phyloP scores from a whole-genome alignment of 2,329 filamentous ascomycete species.

The Aureobasidium sp. region DNA sequence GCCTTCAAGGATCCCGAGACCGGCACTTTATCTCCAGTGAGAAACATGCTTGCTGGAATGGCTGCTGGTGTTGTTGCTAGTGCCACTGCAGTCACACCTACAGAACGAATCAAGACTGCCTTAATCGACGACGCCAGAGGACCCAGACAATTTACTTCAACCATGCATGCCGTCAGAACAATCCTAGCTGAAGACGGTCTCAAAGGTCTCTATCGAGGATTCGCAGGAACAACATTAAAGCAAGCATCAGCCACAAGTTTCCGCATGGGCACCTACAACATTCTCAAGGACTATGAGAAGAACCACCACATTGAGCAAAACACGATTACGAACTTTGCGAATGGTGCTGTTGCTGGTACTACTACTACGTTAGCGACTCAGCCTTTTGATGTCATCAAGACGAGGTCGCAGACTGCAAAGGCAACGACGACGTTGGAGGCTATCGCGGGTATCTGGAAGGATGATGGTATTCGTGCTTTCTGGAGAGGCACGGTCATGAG shows the following conservation, averaged over 20 bases:
- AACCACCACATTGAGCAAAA: slow-evolving; percentile 42
- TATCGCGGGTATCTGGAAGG: slow-evolving; percentile 46
- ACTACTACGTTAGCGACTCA: slow-evolving; percentile 55
- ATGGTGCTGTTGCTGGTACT: slow-evolving; percentile 54
- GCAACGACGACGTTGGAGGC: slow-evolving; percentile 54
- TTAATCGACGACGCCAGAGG: slow-evolving; percentile 53
- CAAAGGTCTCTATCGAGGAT: slow-evolving; percentile 51
- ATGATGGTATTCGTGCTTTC: slow-evolving; percentile 54
- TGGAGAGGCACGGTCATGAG: slow-evolving; percentile 66
- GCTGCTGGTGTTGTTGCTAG: slow-evolving; percentile 55
- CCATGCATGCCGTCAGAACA: slow-evolving; percentile 44
- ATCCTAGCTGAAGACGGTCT: slow-evolving; percentile 48
- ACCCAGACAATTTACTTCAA: slow-evolving; percentile 43
- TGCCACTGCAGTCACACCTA: slow-evolving; percentile 60
- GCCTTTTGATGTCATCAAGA: slow-evolving; percentile 60
- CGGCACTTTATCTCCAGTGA: slow-evolving; percentile 48
- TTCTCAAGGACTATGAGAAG: slow-evolving; percentile 54
- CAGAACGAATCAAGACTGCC: slow-evolving; percentile 62
- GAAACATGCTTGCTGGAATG: slow-evolving; percentile 60
- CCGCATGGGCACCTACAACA: slow-evolving; percentile 57
- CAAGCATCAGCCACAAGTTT: slow-evolving; percentile 57
- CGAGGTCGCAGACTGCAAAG: slow-evolving; percentile 52
- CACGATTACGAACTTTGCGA: slow-evolving; percentile 52
- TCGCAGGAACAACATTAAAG: slow-evolving; percentile 55
- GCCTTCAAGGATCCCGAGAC: slow-evolving; percentile 49